A percentile compares a stretch with the other conserved stretches of the same genome.
These are phyloP conservation scores for Pseudogymnoascus sp. DNA, from an alignment of 2,329 filamentous ascomycete genomes.

Conservation along the genomic window DNA sequence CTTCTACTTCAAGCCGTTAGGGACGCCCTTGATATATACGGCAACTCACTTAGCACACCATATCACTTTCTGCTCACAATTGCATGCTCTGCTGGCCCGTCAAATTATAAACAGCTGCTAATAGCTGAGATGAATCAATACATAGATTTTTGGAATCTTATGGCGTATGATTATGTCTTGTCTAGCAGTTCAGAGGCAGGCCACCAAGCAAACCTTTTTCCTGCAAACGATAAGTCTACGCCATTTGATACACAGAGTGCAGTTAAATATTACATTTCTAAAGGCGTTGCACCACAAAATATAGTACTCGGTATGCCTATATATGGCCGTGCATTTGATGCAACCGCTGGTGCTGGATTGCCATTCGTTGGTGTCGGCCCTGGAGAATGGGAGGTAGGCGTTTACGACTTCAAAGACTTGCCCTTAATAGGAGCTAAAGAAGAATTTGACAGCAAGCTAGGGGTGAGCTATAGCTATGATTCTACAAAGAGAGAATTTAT, in stretches of 20 bases:
- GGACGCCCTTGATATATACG: conserved; percentile 42
- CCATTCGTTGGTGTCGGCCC: conserved; percentile 55
- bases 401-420: conserved; percentile 74
- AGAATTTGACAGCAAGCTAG: conserved; percentile 46
- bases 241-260: conserved; percentile 63
- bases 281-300: conserved; percentile 55
- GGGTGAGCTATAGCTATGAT: conserved; percentile 67
- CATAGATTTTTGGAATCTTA: conserved; percentile 52
- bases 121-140: conserved; percentile 39
- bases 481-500: conserved; percentile 52
- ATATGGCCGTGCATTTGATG: conserved; percentile 64
- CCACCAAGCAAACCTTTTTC: conserved; percentile 65
- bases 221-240: conserved; percentile 47
- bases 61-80: conserved; percentile 48
- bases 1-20: conserved; percentile 24
- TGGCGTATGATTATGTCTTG: conserved; percentile 66
- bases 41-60: conserved; percentile 32
- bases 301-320: conserved; percentile 72
- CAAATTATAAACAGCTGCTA: conserved; percentile 40
- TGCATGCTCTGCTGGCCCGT: conserved; percentile 41
- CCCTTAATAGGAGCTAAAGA: conserved; percentile 53
- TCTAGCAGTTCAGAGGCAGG: conserved; percentile 23
- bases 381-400: conserved; percentile 65
- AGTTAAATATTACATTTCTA: conserved; percentile 54
- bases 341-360: conserved; percentile 57